Conservation (phyloP, 1,139 yeast species). For the Arxiozyma telluris region DNA sequence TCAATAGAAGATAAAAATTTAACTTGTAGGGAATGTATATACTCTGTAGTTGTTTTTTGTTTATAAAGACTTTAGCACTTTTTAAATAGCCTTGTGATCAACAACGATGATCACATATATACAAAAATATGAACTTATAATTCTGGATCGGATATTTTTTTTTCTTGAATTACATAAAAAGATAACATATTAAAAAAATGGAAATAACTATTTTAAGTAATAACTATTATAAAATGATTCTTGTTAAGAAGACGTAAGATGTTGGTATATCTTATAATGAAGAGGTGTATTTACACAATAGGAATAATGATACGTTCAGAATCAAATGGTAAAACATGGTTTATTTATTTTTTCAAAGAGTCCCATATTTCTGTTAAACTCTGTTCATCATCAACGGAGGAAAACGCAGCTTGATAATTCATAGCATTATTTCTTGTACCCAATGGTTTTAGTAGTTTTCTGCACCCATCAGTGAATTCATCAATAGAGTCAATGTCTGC, state of each 20-base stretch:
- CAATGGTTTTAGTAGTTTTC: constrained; percentile 53
- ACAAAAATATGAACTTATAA: background rate
- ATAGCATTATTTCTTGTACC: constrained; percentile 19
- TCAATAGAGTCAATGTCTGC: constrained; percentile 57
- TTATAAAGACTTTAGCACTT: too few relatives aligned
- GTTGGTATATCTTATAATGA: background rate
- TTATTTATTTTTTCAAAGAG: background rate
- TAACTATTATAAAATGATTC: too few relatives aligned
- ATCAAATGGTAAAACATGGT: background rate
- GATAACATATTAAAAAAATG: too few relatives aligned
- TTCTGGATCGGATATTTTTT: background rate
- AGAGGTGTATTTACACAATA: background rate
- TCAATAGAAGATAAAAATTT: too few relatives aligned
- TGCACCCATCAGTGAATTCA: constrained; percentile 70
- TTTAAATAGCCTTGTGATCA: background rate
- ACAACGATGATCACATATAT: background rate
- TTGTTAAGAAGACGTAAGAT: too few relatives aligned
- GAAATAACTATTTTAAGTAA: too few relatives aligned
- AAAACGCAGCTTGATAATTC: background rate
- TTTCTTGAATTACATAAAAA: too few relatives aligned
- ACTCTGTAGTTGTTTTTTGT: too few relatives aligned
- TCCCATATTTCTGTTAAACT: background rate
- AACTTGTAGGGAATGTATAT: too few relatives aligned
- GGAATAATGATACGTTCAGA: background rate
- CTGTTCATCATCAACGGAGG: background rate